phyloP scores from a whole-genome alignment of 148 eudicot species.

The Heliosperma pusillum region DNA sequence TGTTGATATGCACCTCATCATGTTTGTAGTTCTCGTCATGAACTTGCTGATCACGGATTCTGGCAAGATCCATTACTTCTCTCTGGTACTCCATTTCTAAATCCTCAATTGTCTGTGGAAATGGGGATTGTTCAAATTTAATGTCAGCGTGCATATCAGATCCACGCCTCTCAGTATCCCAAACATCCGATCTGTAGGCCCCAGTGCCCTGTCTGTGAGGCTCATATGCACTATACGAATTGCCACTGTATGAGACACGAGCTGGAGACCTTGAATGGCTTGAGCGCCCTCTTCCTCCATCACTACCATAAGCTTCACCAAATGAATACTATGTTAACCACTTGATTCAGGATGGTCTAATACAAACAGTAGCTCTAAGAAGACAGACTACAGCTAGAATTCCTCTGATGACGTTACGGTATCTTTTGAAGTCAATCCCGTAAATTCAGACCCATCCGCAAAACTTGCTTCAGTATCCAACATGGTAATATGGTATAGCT shows the following conservation, averaged over 20 bases:
- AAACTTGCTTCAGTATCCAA: constrained; percentile 78
- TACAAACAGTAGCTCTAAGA: constrained; percentile 58
- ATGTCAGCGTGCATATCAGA: constrained; percentile 42
- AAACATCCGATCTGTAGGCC: constrained; percentile 52
- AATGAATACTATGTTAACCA: constrained; percentile 79
- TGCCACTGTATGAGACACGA: constrained; percentile 51
- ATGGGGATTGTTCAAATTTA: constrained; percentile 47
- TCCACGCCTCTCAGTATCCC: constrained; percentile 65
- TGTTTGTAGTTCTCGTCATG: constrained; percentile 86
- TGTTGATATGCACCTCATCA: constrained; percentile 60
- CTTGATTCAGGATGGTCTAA: constrained; percentile 48
- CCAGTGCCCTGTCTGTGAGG: constrained; percentile 52
- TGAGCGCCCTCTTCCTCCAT: constrained; percentile 77
- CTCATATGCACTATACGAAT: constrained; percentile 56
- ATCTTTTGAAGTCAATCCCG: constrained; percentile 50
- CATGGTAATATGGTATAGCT: constrained; percentile 68
- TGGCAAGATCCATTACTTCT: constrained; percentile 71
- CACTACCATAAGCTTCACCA: constrained; percentile 96
- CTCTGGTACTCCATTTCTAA: constrained; percentile 74
- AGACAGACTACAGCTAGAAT: constrained; percentile 48
- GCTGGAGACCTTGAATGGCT: constrained; percentile 90
- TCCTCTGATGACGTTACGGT: constrained; percentile 52
- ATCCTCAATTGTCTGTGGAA: constrained; percentile 67
- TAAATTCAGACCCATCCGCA: constrained; percentile 72
- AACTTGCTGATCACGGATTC: constrained; percentile 78